Percentiles rank a stretch among this genome's conserved stretches.
phyloP scores from a whole-genome alignment of 768 basidiomycete species.

The Mycena rosella region DNA sequence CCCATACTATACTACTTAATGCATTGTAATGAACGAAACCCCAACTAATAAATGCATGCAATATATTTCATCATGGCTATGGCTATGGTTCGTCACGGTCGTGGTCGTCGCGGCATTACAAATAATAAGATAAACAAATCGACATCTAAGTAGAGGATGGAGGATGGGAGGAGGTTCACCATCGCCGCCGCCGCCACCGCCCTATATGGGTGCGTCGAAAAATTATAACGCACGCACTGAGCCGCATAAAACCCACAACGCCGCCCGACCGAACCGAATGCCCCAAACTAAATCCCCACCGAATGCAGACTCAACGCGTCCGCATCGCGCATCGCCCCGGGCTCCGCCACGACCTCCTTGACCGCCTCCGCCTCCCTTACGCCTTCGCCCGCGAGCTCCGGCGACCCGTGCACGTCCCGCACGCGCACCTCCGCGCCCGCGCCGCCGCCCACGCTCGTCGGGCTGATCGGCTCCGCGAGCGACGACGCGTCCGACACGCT shows the following conservation, averaged over 20 bases:
- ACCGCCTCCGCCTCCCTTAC: slow-evolving; percentile 1
- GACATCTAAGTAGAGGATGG: neutral
- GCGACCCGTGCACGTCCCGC: slow-evolving; percentile 47
- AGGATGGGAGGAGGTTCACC: neutral
- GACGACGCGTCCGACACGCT: slow-evolving; percentile 73
- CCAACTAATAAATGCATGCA: neutral
- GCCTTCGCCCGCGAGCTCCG: slow-evolving; percentile 34
- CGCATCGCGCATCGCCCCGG: neutral
- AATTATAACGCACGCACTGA: too few species aligned
- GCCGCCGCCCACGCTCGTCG: slow-evolving; percentile 54
- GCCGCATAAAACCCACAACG: too few species aligned
- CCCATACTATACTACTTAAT: too few species aligned
- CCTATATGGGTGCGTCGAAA: too few species aligned
- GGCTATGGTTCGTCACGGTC: neutral
- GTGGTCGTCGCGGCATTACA: slow-evolving; percentile 18
- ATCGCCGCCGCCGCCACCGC: too few species aligned
- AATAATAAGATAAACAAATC: slow-evolving; percentile 31
- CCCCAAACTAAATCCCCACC: neutral
- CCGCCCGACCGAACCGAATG: too few species aligned
- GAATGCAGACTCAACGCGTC: slow-evolving; percentile 27
- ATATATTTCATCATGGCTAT: neutral
- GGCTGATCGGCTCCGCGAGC: slow-evolving; percentile 70
- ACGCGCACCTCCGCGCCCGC: slow-evolving; percentile 44
- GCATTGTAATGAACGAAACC: too few species aligned
- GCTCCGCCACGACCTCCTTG: slow-evolving; percentile 23